Evolutionary conservation across 2,329 filamentous ascomycete genomes (phyloP).

Genomic region (Botrytis aclada): DNA sequence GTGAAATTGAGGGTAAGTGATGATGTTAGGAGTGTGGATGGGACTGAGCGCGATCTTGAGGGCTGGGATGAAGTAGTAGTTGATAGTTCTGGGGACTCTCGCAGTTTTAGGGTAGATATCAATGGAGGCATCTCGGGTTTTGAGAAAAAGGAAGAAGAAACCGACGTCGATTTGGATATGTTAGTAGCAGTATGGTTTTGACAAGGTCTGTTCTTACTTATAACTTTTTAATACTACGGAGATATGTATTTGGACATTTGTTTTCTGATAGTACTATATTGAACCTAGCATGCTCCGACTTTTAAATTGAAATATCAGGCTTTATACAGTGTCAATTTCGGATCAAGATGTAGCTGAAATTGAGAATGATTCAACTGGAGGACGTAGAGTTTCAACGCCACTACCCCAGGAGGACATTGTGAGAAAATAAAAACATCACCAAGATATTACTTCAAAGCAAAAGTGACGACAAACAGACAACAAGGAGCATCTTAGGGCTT

Average conservation of each 20-base stretch:
- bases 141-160: neutral
- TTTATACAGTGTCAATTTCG: neutral
- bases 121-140: neutral
- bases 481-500: too few species aligned
- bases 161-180: conserved; percentile 12
- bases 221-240: neutral
- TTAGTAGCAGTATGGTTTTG: conserved; percentile 18
- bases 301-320: neutral
- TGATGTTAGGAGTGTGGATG: neutral
- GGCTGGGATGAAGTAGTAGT: conserved; percentile 1
- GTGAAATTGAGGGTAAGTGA: neutral
- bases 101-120: too few species aligned
- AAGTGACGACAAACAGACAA: neutral
- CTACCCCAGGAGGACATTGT: neutral
- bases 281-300: neutral
- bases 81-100: neutral
- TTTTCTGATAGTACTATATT: neutral
- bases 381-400: neutral
- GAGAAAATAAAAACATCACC: neutral
- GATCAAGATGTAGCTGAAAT: neutral
- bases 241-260: neutral
- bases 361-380: neutral
- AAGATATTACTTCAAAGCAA: neutral
- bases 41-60: neutral
- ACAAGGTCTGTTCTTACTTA: neutral